Conservation (phyloP, 1,284 basidiomycete genomes). For the Sparassis latifolia region DNA sequence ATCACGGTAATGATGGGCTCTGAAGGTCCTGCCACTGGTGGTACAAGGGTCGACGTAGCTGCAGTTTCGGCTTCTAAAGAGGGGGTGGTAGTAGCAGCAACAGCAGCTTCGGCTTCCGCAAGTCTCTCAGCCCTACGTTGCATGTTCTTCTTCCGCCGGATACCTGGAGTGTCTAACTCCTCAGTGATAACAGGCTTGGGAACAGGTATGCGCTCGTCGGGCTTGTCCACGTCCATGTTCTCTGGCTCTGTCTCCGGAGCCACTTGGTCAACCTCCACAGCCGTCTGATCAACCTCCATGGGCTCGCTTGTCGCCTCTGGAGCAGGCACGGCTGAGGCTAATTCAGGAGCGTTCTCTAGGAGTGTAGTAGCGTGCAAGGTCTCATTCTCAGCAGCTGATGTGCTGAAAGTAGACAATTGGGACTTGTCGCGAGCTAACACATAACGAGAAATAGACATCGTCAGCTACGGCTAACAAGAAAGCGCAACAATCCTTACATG, state of each 20-base stretch:
- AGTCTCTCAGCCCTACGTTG: conserved; percentile 37
- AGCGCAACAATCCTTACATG: conserved; percentile 30
- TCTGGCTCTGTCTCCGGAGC: not conserved
- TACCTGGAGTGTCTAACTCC: conserved; percentile 61
- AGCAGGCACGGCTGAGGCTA: not conserved
- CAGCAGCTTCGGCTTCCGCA: conserved; percentile 6
- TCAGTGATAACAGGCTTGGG: conserved; percentile 45
- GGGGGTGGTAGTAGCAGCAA: not conserved
- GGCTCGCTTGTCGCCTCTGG: conserved; percentile 1
- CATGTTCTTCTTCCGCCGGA: conserved; percentile 47
- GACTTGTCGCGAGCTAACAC: conserved; percentile 37
- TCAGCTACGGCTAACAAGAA: not conserved
- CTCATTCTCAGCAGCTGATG: conserved; percentile 43
- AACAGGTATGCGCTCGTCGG: not conserved
- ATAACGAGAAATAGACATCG: not conserved
- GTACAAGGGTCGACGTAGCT: too few species aligned
- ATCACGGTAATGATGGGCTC: not conserved
- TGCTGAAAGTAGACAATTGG: conserved; percentile 43
- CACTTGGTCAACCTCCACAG: not conserved
- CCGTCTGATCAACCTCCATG: conserved; percentile 23
- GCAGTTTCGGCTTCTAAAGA: too few species aligned
- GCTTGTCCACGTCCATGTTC: not conserved
- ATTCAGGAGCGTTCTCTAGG: not conserved
- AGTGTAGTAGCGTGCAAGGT: conserved; percentile 14
- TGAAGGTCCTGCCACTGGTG: too few species aligned